Conservation (phyloP, 2,329 filamentous ascomycete genomes). For the Huntiella decipiens region DNA sequence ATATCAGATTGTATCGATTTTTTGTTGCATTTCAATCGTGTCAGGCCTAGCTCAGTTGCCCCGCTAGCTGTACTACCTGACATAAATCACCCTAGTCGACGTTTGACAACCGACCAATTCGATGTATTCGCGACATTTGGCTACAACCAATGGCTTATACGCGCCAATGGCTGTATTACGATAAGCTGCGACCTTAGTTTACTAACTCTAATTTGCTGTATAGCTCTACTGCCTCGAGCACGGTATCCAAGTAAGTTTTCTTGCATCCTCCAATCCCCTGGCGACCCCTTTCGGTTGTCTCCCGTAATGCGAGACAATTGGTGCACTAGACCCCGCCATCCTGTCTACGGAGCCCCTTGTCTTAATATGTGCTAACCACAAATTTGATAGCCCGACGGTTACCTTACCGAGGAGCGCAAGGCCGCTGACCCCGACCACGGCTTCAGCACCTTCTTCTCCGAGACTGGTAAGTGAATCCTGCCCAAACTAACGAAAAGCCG, state of each 20-base stretch:
- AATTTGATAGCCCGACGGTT: constrained; percentile 68
- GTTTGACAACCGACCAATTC: too few relatives aligned
- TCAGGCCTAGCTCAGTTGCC: neutral
- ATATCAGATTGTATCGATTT: too few relatives aligned
- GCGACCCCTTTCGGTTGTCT: neutral
- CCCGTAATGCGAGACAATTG: neutral
- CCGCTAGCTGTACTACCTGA: too few relatives aligned
- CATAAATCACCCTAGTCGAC: too few relatives aligned
- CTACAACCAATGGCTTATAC: too few relatives aligned
- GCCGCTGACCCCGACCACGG: constrained; percentile 80
- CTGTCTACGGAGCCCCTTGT: neutral
- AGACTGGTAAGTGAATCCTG: constrained; percentile 54
- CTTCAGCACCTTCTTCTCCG: constrained; percentile 99
- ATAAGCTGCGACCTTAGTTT: neutral
- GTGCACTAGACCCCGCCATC: too few relatives aligned
- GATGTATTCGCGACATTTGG: too few relatives aligned
- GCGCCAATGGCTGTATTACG: too few relatives aligned
- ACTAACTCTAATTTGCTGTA: constrained; percentile 2
- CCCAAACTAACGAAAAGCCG: neutral
- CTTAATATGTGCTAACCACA: constrained; percentile 2
- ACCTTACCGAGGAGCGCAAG: constrained; percentile 96
- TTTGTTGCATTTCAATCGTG: neutral
- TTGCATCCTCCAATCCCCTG: neutral
- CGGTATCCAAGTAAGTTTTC: constrained; percentile 72
- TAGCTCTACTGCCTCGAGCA: constrained; percentile 99